Conservation (phyloP, 73 alveolate genomes). For the Uronychia setigera region DNA sequence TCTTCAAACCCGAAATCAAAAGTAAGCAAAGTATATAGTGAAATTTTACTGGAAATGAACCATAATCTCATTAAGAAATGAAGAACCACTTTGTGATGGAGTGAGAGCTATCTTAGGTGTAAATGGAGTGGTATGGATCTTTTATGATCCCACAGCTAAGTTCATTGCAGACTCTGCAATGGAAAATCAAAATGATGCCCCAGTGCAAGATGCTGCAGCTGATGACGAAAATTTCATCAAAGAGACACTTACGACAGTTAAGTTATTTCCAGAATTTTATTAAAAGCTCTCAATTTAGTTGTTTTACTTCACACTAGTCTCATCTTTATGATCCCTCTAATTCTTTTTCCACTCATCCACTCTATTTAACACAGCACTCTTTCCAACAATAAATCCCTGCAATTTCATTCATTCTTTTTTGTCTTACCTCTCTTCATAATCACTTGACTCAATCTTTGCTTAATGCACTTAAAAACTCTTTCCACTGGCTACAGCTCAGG, state of each 20-base stretch:
- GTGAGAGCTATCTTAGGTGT: slow-evolving; percentile 47
- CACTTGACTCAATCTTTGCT: too few relatives aligned
- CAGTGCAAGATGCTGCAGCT: not conserved
- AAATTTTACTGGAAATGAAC: slow-evolving; percentile 62
- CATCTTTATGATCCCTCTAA: too few relatives aligned
- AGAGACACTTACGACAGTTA: slow-evolving; percentile 9
- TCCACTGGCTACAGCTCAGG: too few relatives aligned
- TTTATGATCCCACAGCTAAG: slow-evolving; percentile 16
- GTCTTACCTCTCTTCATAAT: too few relatives aligned
- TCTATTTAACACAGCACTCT: too few relatives aligned
- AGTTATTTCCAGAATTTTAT: not conserved
- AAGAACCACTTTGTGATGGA: slow-evolving; percentile 40
- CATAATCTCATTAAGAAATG: slow-evolving; percentile 34
- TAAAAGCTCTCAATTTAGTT: too few relatives aligned
- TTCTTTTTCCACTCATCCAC: too few relatives aligned
- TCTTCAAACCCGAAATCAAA: slow-evolving; percentile 88
- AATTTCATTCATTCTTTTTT: too few relatives aligned
- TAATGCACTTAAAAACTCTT: too few relatives aligned
- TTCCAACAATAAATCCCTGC: too few relatives aligned
- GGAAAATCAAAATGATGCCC: not conserved
- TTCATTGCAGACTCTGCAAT: not conserved
- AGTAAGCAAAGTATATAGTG: slow-evolving; percentile 91
- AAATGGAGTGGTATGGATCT: slow-evolving; percentile 60
- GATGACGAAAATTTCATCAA: not conserved
- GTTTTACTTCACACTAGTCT: too few relatives aligned